Base-by-base conservation (phyloP, 116 monocot genomes). In the Phalaenopsis hybrid region DNA sequence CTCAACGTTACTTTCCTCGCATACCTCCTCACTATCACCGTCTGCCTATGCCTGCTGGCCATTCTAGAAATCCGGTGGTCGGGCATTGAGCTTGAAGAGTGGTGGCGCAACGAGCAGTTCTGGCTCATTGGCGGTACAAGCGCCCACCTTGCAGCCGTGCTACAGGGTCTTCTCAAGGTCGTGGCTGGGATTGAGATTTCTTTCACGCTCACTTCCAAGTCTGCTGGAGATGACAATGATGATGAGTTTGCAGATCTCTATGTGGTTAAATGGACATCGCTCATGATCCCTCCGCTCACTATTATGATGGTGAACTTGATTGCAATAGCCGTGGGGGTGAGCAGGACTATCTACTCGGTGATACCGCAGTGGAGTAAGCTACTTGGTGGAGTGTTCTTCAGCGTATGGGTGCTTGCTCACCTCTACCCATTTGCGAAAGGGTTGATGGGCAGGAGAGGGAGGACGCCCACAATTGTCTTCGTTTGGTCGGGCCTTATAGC, bases 101-200 rank as follows among this genome's bases (percentile, higher is more conserved):
- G 91, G 95, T 95, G 95, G 93, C 83, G 95, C 2, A 95, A 93
- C 81, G 95, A 95, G 86, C 95, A 95, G 85, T 93, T 91, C 83
- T 95, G 95, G 95, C 91, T 91, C 79, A 95, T 95, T 50, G 95
- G 95, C 20, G 92, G 95, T 48, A 80, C 80, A 8, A 80, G 80
- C 69, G 80, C 80, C 28, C 80, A 80, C 69, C 69, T 80, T 6
- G 80, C 80, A 11, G 80, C 80, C 6, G 80, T 80, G 6, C 80
- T 80, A 44, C 80, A 80, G 69, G 80, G 80, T 1, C 80, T 80
- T 45, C 80, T 80, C 23, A 80, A 80, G 80, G 69, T 80, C 4
- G 49, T 80, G 13, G 80, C 80, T 11, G 80, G 80, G 28, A 67
- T 80, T 46, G 80, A 80, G 80, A 80, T 80, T 2, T 80, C 80